Evolutionary conservation across 1,284 basidiomycete species (phyloP).

Genomic region (Apiotrichum sp.): DNA sequence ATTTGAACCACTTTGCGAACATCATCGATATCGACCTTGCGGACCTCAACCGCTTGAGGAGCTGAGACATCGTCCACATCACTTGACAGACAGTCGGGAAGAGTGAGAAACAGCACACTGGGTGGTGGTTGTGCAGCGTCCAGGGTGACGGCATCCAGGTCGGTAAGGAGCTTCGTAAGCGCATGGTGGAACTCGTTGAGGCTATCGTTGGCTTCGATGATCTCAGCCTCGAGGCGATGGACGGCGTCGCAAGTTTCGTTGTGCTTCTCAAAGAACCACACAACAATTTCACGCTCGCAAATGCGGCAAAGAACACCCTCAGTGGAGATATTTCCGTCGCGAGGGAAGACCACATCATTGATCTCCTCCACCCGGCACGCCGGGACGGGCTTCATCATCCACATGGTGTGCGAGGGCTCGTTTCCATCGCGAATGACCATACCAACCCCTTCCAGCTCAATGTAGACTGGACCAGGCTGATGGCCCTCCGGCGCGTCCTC

Average conservation of each 20-base stretch:
- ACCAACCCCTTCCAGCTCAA: constrained; percentile 93
- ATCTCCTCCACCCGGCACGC: constrained; percentile 38
- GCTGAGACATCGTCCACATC: constrained; percentile 16
- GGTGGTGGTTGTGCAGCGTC: constrained; percentile 50
- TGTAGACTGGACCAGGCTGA: constrained; percentile 56
- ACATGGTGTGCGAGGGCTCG: constrained; percentile 93
- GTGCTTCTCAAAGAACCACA: constrained; percentile 99
- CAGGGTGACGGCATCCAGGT: constrained; percentile 48
- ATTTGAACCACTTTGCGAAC: constrained; percentile 82
- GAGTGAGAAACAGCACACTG: constrained; percentile 67
- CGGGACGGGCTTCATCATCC: constrained; percentile 88
- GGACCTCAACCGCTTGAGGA: constrained; percentile 63
- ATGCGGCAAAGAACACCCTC: constrained; percentile 95
- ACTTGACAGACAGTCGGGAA: constrained; percentile 28
- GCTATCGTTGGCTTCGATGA: constrained; percentile 86
- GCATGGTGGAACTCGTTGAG: constrained; percentile 78
- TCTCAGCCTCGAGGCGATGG: constrained; percentile 93
- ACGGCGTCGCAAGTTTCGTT: constrained; percentile 98
- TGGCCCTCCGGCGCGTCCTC: constrained; percentile 36
- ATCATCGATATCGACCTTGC: constrained; percentile 68
- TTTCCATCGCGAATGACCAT: constrained; percentile 96
- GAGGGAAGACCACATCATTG: constrained; percentile 55
- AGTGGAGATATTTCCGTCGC: constrained; percentile 66
- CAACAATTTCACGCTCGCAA: constrained; percentile 91
- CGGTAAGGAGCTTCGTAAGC: constrained; percentile 63